Evolutionary conservation across 2,329 filamentous ascomycete species (phyloP), one percentile per base, ranked within the genome.

Genomic region (Aspergillus intermedius): DNA sequence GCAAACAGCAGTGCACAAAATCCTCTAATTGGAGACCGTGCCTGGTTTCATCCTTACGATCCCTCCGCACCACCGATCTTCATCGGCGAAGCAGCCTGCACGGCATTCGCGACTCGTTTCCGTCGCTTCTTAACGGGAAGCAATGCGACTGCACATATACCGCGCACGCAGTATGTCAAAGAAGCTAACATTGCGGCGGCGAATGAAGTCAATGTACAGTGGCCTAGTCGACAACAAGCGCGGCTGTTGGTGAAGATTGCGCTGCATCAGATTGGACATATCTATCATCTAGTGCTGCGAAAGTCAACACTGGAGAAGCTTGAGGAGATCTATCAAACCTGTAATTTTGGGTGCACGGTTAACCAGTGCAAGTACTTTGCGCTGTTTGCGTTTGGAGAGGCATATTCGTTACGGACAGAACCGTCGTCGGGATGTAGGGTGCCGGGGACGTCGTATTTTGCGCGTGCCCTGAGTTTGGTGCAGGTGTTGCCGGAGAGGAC

Each of bases 301-400:
- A 59, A 72, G 58, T 45, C 68, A 49, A 51, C 73, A 46, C 44
- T 69, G 57, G 67, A 68, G 53, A 52, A 69, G 59, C 53, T 68
- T 54, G 54, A 73, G 63, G 70, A 57, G 49, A 68, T 67, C n/a
- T 68, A 54, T 56, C 68, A 59, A 40, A 64, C 53, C 3, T 58
- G 52, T 3, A 56, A 59, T 17, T 67, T 68, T 45, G 57, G 64
- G 21, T 59, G 51, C 57, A 37, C 64, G 37, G 13, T 68, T 45
- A 72, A 69, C 58, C 56, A 73, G 9, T 74, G 71, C 57, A 74
- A 74, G 40, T 71, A 74, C 39, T 75, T 72, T 40, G 67, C 68
- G 0, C 53, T 75, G 7, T 74, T 75, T 59, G 70, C 70, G 0
- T 61, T 75, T 37, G 73, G 73, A 0, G 71, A 75, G 44, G 70